Evolutionary conservation across 2,329 filamentous ascomycete species (phyloP), one percentile per base, ranked within the genome.

Genomic region (Atkinsonella hypoxylon): DNA sequence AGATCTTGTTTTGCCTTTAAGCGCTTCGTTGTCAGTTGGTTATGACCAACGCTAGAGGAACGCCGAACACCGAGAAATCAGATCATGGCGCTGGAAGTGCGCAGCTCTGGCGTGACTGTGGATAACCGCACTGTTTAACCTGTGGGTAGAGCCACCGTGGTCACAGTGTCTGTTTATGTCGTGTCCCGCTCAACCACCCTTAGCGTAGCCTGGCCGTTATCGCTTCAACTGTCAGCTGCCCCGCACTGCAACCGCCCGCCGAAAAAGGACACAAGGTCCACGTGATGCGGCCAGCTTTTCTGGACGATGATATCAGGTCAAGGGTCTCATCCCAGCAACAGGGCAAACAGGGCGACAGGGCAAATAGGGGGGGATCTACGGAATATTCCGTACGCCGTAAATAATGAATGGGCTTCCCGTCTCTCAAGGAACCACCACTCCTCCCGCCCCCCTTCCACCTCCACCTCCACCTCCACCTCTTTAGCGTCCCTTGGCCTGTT

Each of bases 11-110:
- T 26, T 26, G 26, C 26, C 26, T 26, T 26, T 4, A 17, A 49
- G 31, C 15, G 40, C 40, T 15, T n/a, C 17, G 31, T 18, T 38
- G 11, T 31, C n/a, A 45, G 51, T 52, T 56, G 55, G 54, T 49
- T 56, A 56, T 48, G 56, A 54, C 34, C 51, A 56, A 61, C 53
- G 53, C 52, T 57, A 32, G 56, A 59, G 54, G 56, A 64, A 67
- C 61, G 63, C 65, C 65, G 65, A 67, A 67, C 57, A 47, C 65
- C 65, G 65, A 67, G 59, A 55, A 57, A 52, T 51, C 58, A 58
- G 61, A 61, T 54, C 48, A 34, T 32, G 18, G 47, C 17, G 40
- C 47, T 31, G 17, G 49, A 31, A 42, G 31, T 50, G 10, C 17
- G 40, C 8, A 40, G 39, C 39, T 26, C 30, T 40, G 45, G 13